These are phyloP conservation scores for Sugiyamaella xylanicola DNA, from an alignment of 1,139 yeast genomes.

Conservation along the genomic window DNA sequence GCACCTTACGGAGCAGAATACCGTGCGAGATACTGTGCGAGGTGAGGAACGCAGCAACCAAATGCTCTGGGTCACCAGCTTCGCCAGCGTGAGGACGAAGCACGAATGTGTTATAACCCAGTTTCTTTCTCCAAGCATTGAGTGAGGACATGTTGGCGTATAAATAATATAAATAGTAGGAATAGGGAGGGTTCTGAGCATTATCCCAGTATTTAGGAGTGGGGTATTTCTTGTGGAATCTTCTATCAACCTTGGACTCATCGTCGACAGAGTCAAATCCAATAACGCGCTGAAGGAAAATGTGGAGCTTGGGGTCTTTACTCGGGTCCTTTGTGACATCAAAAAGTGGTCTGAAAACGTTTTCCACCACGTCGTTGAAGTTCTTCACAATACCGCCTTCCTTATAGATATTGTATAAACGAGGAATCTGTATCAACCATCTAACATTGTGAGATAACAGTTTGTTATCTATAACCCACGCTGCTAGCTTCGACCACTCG, in stretches of 20 bases:
- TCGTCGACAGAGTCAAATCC: constrained; percentile 99
- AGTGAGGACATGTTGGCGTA: constrained; percentile 83
- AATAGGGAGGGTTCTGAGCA: constrained; percentile 90
- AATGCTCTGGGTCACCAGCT: constrained; percentile 98
- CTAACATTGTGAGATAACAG: constrained; percentile 91
- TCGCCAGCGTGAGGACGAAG: constrained; percentile 98
- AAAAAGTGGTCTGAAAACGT: constrained; percentile 85
- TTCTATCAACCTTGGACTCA: constrained; percentile 87
- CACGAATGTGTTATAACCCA: constrained; percentile 84
- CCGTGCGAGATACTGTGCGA: constrained; percentile 97
- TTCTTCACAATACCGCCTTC: constrained; percentile 66
- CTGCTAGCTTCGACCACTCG: constrained; percentile 96
- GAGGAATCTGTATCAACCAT: constrained; percentile 95
- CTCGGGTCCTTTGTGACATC: constrained; percentile 86
- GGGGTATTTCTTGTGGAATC: constrained; percentile 79
- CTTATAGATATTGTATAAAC: constrained; percentile 88
- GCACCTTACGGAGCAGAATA: constrained; percentile 85
- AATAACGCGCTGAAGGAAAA: constrained; percentile 88
- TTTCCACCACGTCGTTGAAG: constrained; percentile 76
- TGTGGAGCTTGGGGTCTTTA: constrained; percentile 83
- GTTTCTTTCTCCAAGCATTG: constrained; percentile 73
- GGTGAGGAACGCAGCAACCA: constrained; percentile 84
- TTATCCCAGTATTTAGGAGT: constrained; percentile 79
- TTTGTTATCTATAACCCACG: constrained; percentile 93
- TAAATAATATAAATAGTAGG: constrained; percentile 87